Conservation (phyloP, 352 stramenopile species). For the Globisporangium spinosum region DNA sequence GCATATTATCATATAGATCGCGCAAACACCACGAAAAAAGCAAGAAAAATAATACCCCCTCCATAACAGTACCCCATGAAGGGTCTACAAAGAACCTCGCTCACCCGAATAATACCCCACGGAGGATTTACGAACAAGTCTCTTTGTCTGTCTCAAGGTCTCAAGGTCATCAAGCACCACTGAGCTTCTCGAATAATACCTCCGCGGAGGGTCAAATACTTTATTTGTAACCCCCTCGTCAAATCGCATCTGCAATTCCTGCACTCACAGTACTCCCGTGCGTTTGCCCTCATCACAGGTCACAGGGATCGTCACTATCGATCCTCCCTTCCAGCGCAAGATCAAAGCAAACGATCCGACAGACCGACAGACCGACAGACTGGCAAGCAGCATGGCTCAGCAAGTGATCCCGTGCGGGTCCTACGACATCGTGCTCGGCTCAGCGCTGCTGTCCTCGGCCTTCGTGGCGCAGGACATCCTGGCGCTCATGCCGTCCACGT, state of each 20-base stretch:
- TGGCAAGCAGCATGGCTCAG: slow-evolving; percentile 9
- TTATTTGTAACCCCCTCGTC: neutral
- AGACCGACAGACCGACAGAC: neutral
- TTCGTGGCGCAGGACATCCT: slow-evolving; percentile 68
- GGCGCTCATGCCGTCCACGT: slow-evolving; percentile 42
- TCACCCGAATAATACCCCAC: neutral
- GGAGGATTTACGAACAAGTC: neutral
- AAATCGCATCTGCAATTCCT: neutral
- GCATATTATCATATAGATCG: neutral
- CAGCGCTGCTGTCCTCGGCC: slow-evolving; percentile 51
- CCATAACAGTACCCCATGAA: neutral
- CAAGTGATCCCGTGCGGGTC: slow-evolving; percentile 64
- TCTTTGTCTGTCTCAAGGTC: neutral
- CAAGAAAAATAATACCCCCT: neutral
- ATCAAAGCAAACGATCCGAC: slow-evolving; percentile 1
- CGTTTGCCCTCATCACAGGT: neutral
- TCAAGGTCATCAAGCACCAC: neutral
- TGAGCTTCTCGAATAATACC: neutral
- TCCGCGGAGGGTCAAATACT: neutral
- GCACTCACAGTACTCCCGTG: neutral
- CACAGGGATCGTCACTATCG: neutral
- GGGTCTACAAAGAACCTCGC: neutral
- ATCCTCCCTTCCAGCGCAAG: slow-evolving; percentile 1
- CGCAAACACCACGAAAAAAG: neutral
- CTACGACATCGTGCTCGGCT: slow-evolving; percentile 81